Evolutionary conservation across 2,329 filamentous ascomycete genomes (phyloP), one percentile per base, ranked within the genome.

Genomic region (Chrysoporthe cubensis): DNA sequence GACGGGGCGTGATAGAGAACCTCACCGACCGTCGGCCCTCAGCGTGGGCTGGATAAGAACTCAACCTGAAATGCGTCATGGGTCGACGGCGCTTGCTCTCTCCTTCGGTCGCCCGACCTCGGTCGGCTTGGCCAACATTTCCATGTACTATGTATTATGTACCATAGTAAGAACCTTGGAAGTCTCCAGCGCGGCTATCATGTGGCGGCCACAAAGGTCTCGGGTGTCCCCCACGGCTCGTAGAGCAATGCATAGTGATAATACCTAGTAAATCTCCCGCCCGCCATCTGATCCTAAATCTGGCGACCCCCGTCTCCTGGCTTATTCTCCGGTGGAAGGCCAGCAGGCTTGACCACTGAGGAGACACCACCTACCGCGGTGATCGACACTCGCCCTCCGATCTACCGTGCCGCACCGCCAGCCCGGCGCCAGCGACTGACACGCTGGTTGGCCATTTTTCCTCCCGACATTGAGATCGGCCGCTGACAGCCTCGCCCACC

Each of bases 331-430:
- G 44, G 11, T 13, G 4, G 44, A 43, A 54, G 34, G 56, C 37
- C 37, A 40, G 37, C 37, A 40, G 37, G 37, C 37, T 9, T 9
- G 37, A 40, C 37, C 37, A 40, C 9, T 40, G 37, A 40, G 5
- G 6, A 40, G 37, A 40, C 37, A 40, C 37, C 5, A 5, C 48
- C 11, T 52, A 32, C 21, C 32, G 26, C 11, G 65, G 14, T 62
- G 65, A 66, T 63, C 65, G 65, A 57, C 65, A 18, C 50, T 34
- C 21, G 34, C 43, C 18, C 54, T n/a, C 34, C 34, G 54, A 40
- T 57, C 34, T 57, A 32, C 54, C 54, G 54, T 57, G 32, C 65
- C 65, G 50, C 46, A 26, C 58, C 63, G 32, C 43, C 63, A 57
- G 63, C 63, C 42, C 21, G 62, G 46, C 52, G 42, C 26, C 61